Evolutionary conservation across 257 asterid species (phyloP), one percentile per base, ranked within the genome.

Genomic region (Solanum pennellii): DNA sequence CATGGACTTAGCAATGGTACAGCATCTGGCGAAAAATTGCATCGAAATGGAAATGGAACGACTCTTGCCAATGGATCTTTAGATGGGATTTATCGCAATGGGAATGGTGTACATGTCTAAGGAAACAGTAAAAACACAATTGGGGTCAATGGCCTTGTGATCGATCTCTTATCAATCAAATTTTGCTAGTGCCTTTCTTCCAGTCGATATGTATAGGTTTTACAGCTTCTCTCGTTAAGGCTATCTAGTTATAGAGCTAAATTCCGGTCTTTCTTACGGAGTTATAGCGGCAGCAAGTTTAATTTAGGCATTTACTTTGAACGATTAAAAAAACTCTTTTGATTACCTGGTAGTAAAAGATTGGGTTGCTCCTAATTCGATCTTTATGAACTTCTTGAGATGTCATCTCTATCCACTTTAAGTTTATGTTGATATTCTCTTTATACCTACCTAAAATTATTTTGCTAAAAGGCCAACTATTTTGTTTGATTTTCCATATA

Each of bases 91-190:
- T 92, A 90, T 89, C 41, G 91, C 91, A 93, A 93, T 33, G 96
- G 97, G 86, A 91, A 94, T 86, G 97, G 97, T 52, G 89, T 93
- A 85, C 97, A 92, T 89, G 96, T 85, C 89, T 93, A 45, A 79
- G 2, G 84, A 45, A 79, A 79, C 84, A 45, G 84, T 45, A 79
- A 2, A 62, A 92, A 91, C 15, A 14, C 23, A 8, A 21, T 86
- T 27, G 10, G 45, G 35, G 42, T 41, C 16, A n/a, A 21, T 74
- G 13, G 84, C 56, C 56, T 49, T 59, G 3, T 76, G 87, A 37
- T 45, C 31, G 87, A 37, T 45, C 31, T 86, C 12, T 45, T 39
- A 56, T 56, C 74, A 25, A 45, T 79, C 84, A 79, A 79, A 45
- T 79, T 25, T 65, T 79, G 82, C 89, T 87, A 33, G 79, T 25